Base-by-base conservation (phyloP, 306 rosid genomes). In the Cicer yamashitae region DNA sequence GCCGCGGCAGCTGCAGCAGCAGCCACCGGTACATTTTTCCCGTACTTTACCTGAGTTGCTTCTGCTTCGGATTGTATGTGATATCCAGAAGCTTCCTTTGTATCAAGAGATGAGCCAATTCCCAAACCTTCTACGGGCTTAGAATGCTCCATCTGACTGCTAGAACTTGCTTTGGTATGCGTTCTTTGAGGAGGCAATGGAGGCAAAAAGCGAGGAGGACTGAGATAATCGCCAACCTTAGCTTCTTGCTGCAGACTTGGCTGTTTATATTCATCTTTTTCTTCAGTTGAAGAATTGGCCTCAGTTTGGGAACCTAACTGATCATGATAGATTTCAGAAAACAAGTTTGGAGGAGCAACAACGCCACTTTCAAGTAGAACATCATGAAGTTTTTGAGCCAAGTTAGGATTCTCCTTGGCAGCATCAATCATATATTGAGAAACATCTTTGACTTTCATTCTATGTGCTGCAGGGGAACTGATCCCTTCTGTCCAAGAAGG, bases 401-500 rank as follows among this genome's bases (percentile, higher is more conserved):
- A 77, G 77, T 88, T 84, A 54, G 99, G 98, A 72, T 96, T 96
- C 84, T 89, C 99, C 75, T 89, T 92, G 54, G 99, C 98, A 82
- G 98, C 98, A 82, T 92, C 96, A 67, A 94, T 96, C 99, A 92
- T 92, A 85, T 96, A 96, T 76, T 92, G 91, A 37, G 98, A 96
- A 79, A 92, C 93, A 87, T 94, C 97, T 77, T 92, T 96, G 75
- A 90, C 98, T 81, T 92, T 92, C 97, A 74, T 89, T 86, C 90
- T 86, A 38, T 83, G 92, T 62, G 75, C 97, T 3, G 96, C 99
- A 70, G 99, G 99, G 54, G 98, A 92, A 78, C 93, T 90, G 62
- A 92, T 87, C 69, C 99, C 99, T 87, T 96, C 98, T 37, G 98
- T 96, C 99, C 99, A 96, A 72, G 99, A 89, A 78, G 99, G 98